Percentiles rank a stretch among this genome's conserved stretches.
Conservation (phyloP, 129 eudicot genomes). For the Smallanthus sonchifolius region DNA sequence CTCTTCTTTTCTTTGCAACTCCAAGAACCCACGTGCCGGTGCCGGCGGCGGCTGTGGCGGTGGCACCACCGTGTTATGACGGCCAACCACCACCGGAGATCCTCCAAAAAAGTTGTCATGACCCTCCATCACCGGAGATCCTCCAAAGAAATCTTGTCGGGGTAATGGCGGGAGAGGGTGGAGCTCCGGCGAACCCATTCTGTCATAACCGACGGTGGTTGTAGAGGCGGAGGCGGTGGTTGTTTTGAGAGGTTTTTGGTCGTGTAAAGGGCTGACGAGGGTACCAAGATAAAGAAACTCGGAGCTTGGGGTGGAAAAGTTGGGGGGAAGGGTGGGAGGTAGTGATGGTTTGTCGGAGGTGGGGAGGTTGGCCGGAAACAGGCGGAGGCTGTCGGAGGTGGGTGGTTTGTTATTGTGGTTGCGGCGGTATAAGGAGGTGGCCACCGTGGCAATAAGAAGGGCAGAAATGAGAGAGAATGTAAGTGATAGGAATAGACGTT, state of each 20-base stretch:
- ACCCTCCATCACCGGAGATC: slow-evolving; percentile 23
- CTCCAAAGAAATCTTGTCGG: slow-evolving; percentile 22
- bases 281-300: slow-evolving; percentile 77
- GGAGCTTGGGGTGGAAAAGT: slow-evolving; percentile 42
- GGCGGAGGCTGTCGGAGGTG: slow-evolving; percentile 43
- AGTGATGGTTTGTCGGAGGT: slow-evolving; percentile 48
- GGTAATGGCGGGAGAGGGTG: slow-evolving; percentile 90
- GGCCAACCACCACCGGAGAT: slow-evolving; percentile 30
- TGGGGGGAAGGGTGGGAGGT: slow-evolving; percentile 34
- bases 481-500: slow-evolving; percentile 48
- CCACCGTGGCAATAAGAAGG: slow-evolving; percentile 26
- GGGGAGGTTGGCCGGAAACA: slow-evolving; percentile 44
- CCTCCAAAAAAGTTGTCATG: slow-evolving; percentile 54
- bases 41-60: slow-evolving; percentile 51
- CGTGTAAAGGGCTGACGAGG: slow-evolving; percentile 33
- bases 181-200: slow-evolving; percentile 86
- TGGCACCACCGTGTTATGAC: slow-evolving; percentile 18
- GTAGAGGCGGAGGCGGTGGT: not conserved
- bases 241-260: not conserved
- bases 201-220: slow-evolving; percentile 16
- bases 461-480: slow-evolving; percentile 41
- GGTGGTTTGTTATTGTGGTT: slow-evolving; percentile 19
- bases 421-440: slow-evolving; percentile 38
- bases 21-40: slow-evolving; percentile 17
- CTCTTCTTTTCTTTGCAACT: slow-evolving; percentile 23